Evolutionary conservation across 805 yeast species (phyloP).

Genomic region (Candida ulmi): DNA sequence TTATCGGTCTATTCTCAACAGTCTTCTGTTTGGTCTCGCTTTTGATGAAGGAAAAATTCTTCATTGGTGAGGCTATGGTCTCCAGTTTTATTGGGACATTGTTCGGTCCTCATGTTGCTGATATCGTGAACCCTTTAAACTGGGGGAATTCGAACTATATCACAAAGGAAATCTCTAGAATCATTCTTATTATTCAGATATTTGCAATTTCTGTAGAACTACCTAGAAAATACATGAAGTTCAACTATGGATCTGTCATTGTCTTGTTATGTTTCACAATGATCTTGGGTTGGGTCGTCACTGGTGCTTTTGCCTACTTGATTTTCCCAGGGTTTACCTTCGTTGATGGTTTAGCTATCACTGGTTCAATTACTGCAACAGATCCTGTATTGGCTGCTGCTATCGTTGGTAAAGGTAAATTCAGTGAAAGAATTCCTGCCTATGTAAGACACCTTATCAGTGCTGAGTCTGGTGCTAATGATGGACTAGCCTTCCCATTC

Average conservation of each 20-base stretch:
- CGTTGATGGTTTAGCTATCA: slow-evolving; percentile 63
- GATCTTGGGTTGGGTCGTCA: slow-evolving; percentile 85
- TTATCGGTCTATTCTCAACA: slow-evolving; percentile 77
- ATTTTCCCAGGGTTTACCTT: slow-evolving; percentile 70
- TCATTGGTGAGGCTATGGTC: slow-evolving; percentile 87
- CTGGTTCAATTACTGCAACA: slow-evolving; percentile 91
- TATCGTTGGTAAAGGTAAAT: slow-evolving; percentile 90
- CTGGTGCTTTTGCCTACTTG: slow-evolving; percentile 74
- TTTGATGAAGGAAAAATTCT: slow-evolving; percentile 75
- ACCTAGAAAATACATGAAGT: slow-evolving; percentile 82
- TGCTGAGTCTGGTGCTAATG: slow-evolving; percentile 88
- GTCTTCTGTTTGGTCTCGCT: slow-evolving; percentile 80
- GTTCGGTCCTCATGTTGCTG: slow-evolving; percentile 79
- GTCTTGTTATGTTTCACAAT: slow-evolving; percentile 77
- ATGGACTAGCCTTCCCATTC: slow-evolving; percentile 95
- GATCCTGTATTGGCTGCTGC: slow-evolving; percentile 96
- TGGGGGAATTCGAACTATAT: slow-evolving; percentile 82
- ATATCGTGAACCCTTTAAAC: slow-evolving; percentile 74
- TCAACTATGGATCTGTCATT: slow-evolving; percentile 74
- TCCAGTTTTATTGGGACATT: slow-evolving; percentile 82
- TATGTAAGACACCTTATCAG: slow-evolving; percentile 77
- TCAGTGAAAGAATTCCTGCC: slow-evolving; percentile 89
- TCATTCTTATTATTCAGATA: slow-evolving; percentile 80
- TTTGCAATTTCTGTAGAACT: slow-evolving; percentile 93
- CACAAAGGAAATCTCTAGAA: slow-evolving; percentile 77